Base-by-base conservation (phyloP, 2,329 filamentous ascomycete species). In the Fusarium sp. region DNA sequence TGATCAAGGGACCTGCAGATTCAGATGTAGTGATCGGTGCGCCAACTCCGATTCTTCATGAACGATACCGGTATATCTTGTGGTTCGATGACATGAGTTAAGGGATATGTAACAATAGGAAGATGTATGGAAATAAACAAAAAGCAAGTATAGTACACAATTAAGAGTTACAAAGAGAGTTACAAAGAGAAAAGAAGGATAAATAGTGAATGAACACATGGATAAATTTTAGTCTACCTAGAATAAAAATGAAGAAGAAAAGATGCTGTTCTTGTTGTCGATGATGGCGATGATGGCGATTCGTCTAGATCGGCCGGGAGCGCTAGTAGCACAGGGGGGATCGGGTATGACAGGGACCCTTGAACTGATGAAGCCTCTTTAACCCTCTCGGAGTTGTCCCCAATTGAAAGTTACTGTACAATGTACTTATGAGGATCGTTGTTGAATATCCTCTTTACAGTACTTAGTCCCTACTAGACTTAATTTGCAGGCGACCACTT, bases 31-130 rank as follows among this genome's bases (percentile, higher is more conserved):
- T 61, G 61, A 67, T 66, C 57, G 37, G 46, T 67, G 32, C 40
- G 46, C 56, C 37, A 61, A 55, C 34, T 47, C 63, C 56, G 46
- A 69, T 49, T 53, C 45, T 30, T 46, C 47, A 69, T 56, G 42
- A 37, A 55, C 47, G 18, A 46, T 62, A 56, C 61, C 45, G 20
- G 20, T 42, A 37, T 37, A 37, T 37, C 16, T 18, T 40, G 48
- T 58, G 37, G 18, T 34, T 45, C 29, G 32, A 10, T 34, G 32
- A 18, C 32, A 34, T 16, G 32, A 34, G 32, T 34, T 34, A 18
- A 34, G 32, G 18, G 32, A 34, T 16, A 34, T 34, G 32, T 34
- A 34, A 34, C 32, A 34, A 34, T 0, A 20, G 29, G 4, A 57
- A 51, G 14, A 53, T 34, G 13, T 29, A 34, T 24, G 20, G 13